These are phyloP conservation scores for Pseudogymnoascus sp. DNA, from an alignment of 2,329 filamentous ascomycete species.

Conservation along the genomic window DNA sequence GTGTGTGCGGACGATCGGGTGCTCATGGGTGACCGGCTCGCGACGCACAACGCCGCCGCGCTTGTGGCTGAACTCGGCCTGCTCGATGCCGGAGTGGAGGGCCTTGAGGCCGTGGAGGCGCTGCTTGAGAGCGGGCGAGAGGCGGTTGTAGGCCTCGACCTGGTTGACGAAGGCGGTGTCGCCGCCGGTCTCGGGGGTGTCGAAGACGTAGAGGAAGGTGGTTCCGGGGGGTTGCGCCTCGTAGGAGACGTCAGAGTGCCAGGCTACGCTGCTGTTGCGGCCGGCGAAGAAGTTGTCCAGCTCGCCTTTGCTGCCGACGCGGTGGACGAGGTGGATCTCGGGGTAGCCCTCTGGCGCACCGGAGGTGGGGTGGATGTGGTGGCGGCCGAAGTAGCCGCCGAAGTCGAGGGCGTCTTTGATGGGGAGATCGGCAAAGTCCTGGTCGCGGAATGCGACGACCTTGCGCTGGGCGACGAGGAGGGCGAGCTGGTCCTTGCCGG, in stretches of 20 bases:
- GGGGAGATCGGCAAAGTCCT: slow-evolving; percentile 63
- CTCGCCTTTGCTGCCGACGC: slow-evolving; percentile 55
- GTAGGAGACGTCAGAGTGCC: slow-evolving; percentile 85
- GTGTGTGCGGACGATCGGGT: slow-evolving; percentile 75
- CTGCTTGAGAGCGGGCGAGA: slow-evolving; percentile 72
- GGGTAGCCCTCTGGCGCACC: slow-evolving; percentile 67
- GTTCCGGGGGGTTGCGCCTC: slow-evolving; percentile 84
- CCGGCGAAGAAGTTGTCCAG: slow-evolving; percentile 55
- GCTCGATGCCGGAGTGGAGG: slow-evolving; percentile 74
- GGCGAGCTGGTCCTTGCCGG: slow-evolving; percentile 70
- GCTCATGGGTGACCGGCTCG: slow-evolving; percentile 65
- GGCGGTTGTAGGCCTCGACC: slow-evolving; percentile 70
- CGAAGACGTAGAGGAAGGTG: slow-evolving; percentile 82
- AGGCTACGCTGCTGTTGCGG: slow-evolving; percentile 72
- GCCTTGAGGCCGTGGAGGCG: slow-evolving; percentile 73
- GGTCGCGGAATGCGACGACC: slow-evolving; percentile 69
- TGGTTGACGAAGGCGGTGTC: slow-evolving; percentile 79
- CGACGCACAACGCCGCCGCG: slow-evolving; percentile 64
- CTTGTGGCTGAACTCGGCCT: slow-evolving; percentile 60
- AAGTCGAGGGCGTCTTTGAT: slow-evolving; percentile 62
- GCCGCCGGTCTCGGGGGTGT: slow-evolving; percentile 69
- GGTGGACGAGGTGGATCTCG: slow-evolving; percentile 71
- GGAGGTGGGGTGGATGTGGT: slow-evolving; percentile 74
- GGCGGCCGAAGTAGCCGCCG: slow-evolving; percentile 69
- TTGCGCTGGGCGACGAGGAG: slow-evolving; percentile 69